Evolutionary conservation across 768 basidiomycete species (phyloP), one percentile per base, ranked within the genome.

Genomic region (Gloeophyllum trabeum): DNA sequence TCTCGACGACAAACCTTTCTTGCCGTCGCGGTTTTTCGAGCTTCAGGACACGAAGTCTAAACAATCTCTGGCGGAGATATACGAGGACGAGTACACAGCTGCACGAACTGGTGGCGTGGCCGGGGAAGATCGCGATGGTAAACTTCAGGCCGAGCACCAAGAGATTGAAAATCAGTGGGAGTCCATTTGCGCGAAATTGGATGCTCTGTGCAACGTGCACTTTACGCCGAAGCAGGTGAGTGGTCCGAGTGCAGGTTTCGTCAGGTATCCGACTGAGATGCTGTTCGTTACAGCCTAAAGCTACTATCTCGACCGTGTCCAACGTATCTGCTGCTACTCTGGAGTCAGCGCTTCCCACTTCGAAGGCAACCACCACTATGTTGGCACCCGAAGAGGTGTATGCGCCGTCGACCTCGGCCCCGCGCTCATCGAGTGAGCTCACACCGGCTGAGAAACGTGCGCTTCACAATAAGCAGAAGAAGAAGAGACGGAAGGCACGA

Each of bases 331-430:
- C 86, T 1, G 73, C 90, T 20, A 71, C 79, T 3, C 60, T 98
- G 49, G 96, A 98, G 60, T 91, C 91, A 1, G 89, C 93, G 0
- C 69, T 99, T 4, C 96, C 94, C 0, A 86, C 88, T 0, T 72
- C 79, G 6, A 76, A 79, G 51, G 80, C 89, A 0, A 64, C 73
- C 0, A 69, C 81, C 2, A 81, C 78, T 3, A 82, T 91, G 70
- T 73, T 99, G 34, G 90, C 96, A 1, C 96, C 96, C 1, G 91
- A 98, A 57, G 96, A 99, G 61, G 65, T 98, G 12, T 83, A 84
- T 51, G 66, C 80, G 1, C 73, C 84, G 0, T 58, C 71, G 2
- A 54, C 75, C 1, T 60, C 71, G 2, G 70, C 73, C 38, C 67
- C 74, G 19, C 77, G 77, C 32, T 71, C 79, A 2, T 72, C 76